Base-by-base conservation (phyloP, 1,284 basidiomycete species). In the Coniferiporia sulphurascens region DNA sequence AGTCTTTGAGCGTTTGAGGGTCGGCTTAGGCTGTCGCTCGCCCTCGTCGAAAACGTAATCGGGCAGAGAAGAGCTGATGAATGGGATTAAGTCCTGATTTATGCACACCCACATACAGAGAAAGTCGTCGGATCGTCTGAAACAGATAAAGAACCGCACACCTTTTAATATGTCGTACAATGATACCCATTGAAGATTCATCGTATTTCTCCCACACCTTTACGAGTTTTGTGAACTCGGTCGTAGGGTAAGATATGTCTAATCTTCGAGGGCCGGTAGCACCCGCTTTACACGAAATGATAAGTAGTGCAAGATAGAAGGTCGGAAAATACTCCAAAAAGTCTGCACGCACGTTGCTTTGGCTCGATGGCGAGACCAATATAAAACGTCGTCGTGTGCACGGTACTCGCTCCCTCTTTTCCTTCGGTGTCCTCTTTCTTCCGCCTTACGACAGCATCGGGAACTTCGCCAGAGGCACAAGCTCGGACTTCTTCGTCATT, bases 121-220 rank as follows among this genome's bases (percentile, higher is more conserved):
- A 36, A 46, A 43, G 53, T 56, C 49, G 48, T 8, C 12, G 10
- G 1, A 36, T 52, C n/a, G 36, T 41, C 21, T 17, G 13, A 41
- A 17, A 19, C 12, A 19, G 19, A 21, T 35, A 43, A 19, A 38
- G 51, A 19, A 17, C 7, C 43, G 63, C 61, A 59, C 70, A 95
- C 95, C 87, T 89, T 79, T 88, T 98, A 68, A 98, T 94, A 71
- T 98, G 90, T 55, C 94, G 86, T 19, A 99, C 89, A 51, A 93
- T 83, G 63, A 99, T 93, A 22, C 94, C 93, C 96, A 99, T 99
- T 52, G 85, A 87, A 17, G 85, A 78, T 68, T 95, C 91, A 63
- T 98, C 93, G 68, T 90, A 99, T 72, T 91, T 91, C 68, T 98
- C 96, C 95, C 97, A 99, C 75, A 86, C 78, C 73, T 96, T 97